Evolutionary conservation across 169 alveolate genomes (phyloP).

Genomic region (Plasmodium gonderi): DNA sequence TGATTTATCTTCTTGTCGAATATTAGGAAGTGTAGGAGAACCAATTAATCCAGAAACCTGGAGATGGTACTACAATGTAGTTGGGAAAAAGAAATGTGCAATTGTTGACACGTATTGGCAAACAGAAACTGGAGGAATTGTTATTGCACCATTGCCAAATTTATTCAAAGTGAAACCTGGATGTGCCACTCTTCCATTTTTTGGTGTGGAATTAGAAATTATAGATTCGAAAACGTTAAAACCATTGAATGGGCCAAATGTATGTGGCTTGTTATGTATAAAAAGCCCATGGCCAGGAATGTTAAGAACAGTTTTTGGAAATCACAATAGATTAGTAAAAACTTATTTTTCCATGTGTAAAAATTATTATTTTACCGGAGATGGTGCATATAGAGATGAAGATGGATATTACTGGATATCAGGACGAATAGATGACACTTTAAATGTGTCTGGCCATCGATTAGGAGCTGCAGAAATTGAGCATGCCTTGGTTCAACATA

Average conservation of each 20-base stretch:
- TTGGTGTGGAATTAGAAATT: slow-evolving; percentile 90
- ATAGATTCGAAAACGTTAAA: slow-evolving; percentile 90
- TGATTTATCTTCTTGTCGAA: slow-evolving; percentile 82
- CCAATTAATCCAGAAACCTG: slow-evolving; percentile 95
- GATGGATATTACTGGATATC: slow-evolving; percentile 96
- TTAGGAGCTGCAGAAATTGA: slow-evolving; percentile 95
- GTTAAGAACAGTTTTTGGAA: slow-evolving; percentile 91
- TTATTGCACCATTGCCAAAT: slow-evolving; percentile 94
- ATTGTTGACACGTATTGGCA: slow-evolving; percentile 98
- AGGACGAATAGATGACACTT: slow-evolving; percentile 97
- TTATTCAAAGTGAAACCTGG: slow-evolving; percentile 93
- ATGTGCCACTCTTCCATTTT: slow-evolving; percentile 91
- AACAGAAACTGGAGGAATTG: slow-evolving; percentile 97
- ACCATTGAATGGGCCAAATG: slow-evolving; percentile 84
- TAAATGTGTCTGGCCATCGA: slow-evolving; percentile 95
- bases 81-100: slow-evolving; percentile 84
- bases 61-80: slow-evolving; percentile 93
- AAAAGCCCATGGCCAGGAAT: slow-evolving; percentile 94
- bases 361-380: slow-evolving; percentile 95
- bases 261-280: slow-evolving; percentile 89
- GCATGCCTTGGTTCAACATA: slow-evolving; percentile 91
- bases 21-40: slow-evolving; percentile 93
- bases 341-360: slow-evolving; percentile 88
- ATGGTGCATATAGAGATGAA: slow-evolving; percentile 95
- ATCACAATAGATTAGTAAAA: slow-evolving; percentile 88